Evolutionary conservation across 2,329 filamentous ascomycete genomes (phyloP).

Genomic region (Trematosphaeria pertusa): DNA sequence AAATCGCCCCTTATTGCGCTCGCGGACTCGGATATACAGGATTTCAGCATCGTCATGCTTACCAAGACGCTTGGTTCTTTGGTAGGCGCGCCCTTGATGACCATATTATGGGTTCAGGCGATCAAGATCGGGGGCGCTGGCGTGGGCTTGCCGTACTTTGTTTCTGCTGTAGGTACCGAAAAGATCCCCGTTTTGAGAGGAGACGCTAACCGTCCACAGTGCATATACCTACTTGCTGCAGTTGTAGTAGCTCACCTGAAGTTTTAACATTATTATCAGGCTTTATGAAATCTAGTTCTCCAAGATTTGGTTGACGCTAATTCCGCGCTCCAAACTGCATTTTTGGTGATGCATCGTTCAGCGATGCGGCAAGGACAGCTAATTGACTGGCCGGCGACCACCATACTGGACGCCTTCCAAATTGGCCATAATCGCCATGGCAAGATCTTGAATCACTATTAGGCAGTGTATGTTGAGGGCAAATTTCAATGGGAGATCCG

Average conservation of each 20-base stretch:
- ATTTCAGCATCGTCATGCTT: conserved; percentile 48
- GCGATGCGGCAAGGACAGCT: too few relatives aligned
- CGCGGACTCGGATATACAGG: conserved; percentile 34
- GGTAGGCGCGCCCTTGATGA: conserved; percentile 47
- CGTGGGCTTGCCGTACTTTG: conserved; percentile 44
- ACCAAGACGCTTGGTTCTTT: conserved; percentile 45
- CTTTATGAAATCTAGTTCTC: neutral
- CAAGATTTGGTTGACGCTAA: too few relatives aligned
- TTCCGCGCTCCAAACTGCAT: too few relatives aligned
- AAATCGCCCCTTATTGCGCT: conserved; percentile 42
- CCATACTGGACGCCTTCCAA: too few relatives aligned
- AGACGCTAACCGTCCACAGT: conserved; percentile 2
- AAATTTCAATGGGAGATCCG: too few relatives aligned
- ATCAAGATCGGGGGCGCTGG: conserved; percentile 42
- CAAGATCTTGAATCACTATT: too few relatives aligned
- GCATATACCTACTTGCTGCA: conserved; percentile 19
- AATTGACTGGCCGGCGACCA: too few relatives aligned
- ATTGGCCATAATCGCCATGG: too few relatives aligned
- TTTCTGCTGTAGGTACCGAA: conserved; percentile 39
- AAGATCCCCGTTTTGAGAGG: neutral
- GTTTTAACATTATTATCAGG: conserved; percentile 8
- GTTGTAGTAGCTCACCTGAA: conserved; percentile 16
- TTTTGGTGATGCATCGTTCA: too few relatives aligned
- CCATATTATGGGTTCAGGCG: conserved; percentile 43
- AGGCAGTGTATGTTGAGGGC: too few relatives aligned